Evolutionary conservation across 352 stramenopile genomes (phyloP), one percentile per base, ranked within the genome.

Genomic region (Elongisporangium prolatum): DNA sequence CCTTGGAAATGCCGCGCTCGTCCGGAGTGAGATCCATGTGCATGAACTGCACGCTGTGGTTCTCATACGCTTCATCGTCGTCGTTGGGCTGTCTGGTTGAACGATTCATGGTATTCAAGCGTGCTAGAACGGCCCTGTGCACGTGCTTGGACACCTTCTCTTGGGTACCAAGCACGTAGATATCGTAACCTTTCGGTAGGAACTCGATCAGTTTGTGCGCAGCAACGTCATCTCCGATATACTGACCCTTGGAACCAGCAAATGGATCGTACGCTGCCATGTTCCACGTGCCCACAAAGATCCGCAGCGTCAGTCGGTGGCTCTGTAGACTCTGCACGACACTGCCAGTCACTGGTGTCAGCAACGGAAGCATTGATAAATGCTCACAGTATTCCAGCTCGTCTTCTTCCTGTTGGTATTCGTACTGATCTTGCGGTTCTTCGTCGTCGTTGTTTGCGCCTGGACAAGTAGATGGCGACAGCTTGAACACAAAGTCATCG

Each of bases 261-360:
- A 91, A 89, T 5, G 80, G 80, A 50, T 91, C 84, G 57, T 76
- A 57, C 2, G 78, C 80, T 16, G 76, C 80, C 67, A 93, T 84
- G 61, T 93, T 93, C 84, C 84, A 93, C 44, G 77, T 80, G 0
- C 75, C 79, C 20, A 80, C 69, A 61, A 84, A 93, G 55, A 93
- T 75, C 20, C 71, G 66, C n/a, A 89, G 57, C 47, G 63, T 56
- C 24, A 49, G 18, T 7, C 21, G 18, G 4, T 52, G 48, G 8
- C 28, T 38, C 28, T 38, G 28, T 5, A 38, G 28, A 38, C 28
- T 38, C 28, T 38, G 28, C 8, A 38, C 28, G 28, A 7, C 28
- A 13, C 13, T 38, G 4, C 28, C 28, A 13, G 28, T 13, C 28
- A 52, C 21, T 24, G 21, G 48, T 2, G 18, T 24, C 48, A 52